Evolutionary conservation across 495 filamentous ascomycete species (phyloP).

Genomic region (Hypoxylon trugodes): DNA sequence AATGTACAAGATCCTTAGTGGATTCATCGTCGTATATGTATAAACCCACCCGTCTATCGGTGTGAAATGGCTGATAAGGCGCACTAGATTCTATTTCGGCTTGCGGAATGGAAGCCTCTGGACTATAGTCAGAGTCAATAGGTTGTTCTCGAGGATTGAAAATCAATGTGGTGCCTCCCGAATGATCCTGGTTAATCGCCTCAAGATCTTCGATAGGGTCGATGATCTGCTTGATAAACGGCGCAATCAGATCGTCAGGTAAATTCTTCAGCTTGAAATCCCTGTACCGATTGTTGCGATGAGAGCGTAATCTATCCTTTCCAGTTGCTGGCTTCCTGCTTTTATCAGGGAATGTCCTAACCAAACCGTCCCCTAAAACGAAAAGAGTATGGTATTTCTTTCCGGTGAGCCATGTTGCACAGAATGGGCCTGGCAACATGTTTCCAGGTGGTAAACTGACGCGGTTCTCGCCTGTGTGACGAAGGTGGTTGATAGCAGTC

Average conservation of each 20-base stretch:
- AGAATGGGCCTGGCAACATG: constrained; percentile 56
- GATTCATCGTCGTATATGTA: constrained; percentile 62
- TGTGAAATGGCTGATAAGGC: constrained; percentile 90
- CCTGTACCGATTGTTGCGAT: constrained; percentile 61
- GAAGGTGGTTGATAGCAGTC: constrained; percentile 78
- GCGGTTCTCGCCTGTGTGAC: constrained; percentile 84
- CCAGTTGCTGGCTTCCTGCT: constrained; percentile 54
- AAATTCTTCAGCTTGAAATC: constrained; percentile 72
- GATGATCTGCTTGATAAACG: constrained; percentile 53
- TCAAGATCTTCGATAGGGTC: constrained; percentile 60
- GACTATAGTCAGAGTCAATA: constrained; percentile 43
- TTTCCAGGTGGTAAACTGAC: constrained; percentile 72
- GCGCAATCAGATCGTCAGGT: constrained; percentile 57
- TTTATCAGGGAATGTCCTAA: constrained; percentile 74
- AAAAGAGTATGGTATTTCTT: constrained; percentile 63
- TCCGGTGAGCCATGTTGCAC: constrained; percentile 63
- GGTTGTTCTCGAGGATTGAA: constrained; percentile 47
- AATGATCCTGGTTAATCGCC: constrained; percentile 54
- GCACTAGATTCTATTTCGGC: constrained; percentile 94
- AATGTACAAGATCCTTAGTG: constrained; percentile 22
- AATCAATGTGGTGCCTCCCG: constrained; percentile 53
- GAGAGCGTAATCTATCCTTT: constrained; percentile 56
- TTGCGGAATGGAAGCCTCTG: constrained; percentile 72
- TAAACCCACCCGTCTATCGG: constrained; percentile 78
- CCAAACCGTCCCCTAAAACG: constrained; percentile 64